Evolutionary conservation across 1,284 basidiomycete species (phyloP), one percentile per base, ranked within the genome.

Genomic region (Fomes fomentarius): DNA sequence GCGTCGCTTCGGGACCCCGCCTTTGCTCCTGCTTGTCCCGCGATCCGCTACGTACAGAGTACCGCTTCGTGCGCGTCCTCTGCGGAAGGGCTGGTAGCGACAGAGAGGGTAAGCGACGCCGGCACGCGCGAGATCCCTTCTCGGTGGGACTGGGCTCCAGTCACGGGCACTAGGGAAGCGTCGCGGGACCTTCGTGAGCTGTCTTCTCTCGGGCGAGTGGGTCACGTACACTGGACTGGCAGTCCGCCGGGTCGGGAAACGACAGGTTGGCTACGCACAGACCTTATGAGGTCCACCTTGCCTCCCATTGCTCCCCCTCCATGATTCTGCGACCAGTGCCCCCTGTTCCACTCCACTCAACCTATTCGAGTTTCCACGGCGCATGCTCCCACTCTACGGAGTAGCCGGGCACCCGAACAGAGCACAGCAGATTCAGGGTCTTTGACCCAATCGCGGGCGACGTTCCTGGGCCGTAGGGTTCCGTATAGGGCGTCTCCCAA

Each of bases 1-100:
- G 76, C 69, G 68, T 71, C 63, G 71, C 73, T 75, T 77, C 73
- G 74, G 76, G 75, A 75, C 66, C 76, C 76, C 69, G 59, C 64
- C 69, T 63, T 61, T 62, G 42, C 45, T 56, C 60, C 51, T 63
- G 52, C 41, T 25, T 4, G 17, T 17, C 9, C 50, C 11, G 17
- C 4, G 15, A 22, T 14, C 50, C 33, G 57, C 58, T 51, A 63
- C 74, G 57, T 51, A 74, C 75, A 74, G 71, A 66, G 66, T 51
- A 67, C 63, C 50, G 41, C 21, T 21, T 50, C 8, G 6, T 25
- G 22, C 39, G 54, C 22, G 45, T 54, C 50, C 53, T 54, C 48
- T 21, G 58, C 58, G 40, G 51, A 31, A 22, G 39, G 51, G 40
- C 26, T 15, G 41, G 54, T 39, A 55, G 44, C 11, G 47, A 41